Evolutionary conservation across 1,139 yeast species (phyloP).

Genomic region (Pichia sp.): DNA sequence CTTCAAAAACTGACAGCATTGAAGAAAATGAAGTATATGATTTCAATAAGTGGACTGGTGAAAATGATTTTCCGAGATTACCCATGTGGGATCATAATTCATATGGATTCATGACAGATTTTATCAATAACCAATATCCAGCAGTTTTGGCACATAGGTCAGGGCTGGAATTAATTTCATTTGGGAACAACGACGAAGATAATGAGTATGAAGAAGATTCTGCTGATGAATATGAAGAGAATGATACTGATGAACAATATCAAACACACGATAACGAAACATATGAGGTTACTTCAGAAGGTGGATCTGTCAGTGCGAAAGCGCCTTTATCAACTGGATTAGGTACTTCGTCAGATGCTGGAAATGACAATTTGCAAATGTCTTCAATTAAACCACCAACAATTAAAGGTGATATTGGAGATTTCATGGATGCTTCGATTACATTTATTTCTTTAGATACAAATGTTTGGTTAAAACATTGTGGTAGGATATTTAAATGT

Average conservation of each 20-base stretch:
- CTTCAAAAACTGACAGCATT: no score
- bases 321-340: conserved; percentile 5
- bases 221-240: conserved; percentile 12
- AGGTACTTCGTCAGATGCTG: conserved; percentile 9
- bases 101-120: conserved; percentile 57
- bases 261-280: conserved; percentile 6
- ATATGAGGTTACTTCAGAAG: conserved; percentile 10
- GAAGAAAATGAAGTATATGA: conserved; percentile 13
- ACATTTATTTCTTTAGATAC: conserved; percentile 69
- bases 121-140: conserved; percentile 23
- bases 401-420: conserved; percentile 29
- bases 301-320: conserved; percentile 13
- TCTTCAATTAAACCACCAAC: conserved; percentile 2
- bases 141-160: conserved; percentile 12
- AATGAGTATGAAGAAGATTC: conserved; percentile 16
- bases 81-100: conserved; percentile 41
- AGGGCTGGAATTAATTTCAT: not conserved
- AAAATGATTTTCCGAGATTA: conserved; percentile 17
- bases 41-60: conserved; percentile 24
- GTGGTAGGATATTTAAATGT: conserved; percentile 69
- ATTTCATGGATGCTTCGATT: conserved; percentile 45
- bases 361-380: no score
- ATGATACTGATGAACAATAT: conserved; percentile 16
- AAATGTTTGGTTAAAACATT: conserved; percentile 75
- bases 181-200: conserved; percentile 4